phyloP scores from a whole-genome alignment of 208 protist genomes.

The Acanthamoeba lenticulata region DNA sequence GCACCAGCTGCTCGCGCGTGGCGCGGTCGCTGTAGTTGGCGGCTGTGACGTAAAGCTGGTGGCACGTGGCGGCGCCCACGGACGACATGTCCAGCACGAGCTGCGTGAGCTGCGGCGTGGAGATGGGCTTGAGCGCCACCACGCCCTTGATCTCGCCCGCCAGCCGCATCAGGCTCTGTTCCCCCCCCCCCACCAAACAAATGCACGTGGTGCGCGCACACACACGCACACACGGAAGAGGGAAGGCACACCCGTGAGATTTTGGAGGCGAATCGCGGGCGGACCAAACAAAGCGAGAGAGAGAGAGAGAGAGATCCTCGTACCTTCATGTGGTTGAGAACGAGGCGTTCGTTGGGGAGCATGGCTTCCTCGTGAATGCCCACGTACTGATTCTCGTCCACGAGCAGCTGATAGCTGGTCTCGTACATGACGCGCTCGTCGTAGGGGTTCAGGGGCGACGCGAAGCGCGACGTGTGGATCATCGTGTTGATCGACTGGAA shows the following conservation, averaged over 20 bases:
- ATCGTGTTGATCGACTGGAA: constrained; percentile 17
- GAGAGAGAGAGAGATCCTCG: neutral
- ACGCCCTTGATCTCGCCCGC: neutral
- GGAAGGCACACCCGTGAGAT: too few relatives aligned
- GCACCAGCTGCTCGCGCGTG: neutral
- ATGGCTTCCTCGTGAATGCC: neutral
- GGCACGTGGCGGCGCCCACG: neutral
- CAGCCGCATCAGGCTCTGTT: neutral
- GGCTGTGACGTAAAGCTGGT: neutral
- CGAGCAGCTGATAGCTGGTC: neutral
- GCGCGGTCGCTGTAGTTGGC: neutral
- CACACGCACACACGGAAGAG: too few relatives aligned
- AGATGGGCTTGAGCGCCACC: neutral
- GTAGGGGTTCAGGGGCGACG: neutral
- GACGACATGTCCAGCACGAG: neutral
- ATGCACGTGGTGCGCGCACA: too few relatives aligned
- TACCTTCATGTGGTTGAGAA: neutral
- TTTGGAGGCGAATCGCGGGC: too few relatives aligned
- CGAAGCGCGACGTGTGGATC: constrained; percentile 11
- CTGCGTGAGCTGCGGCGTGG: neutral
- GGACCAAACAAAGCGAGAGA: too few relatives aligned
- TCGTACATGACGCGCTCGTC: constrained; percentile 28
- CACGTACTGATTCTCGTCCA: neutral
- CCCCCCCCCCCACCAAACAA: neutral
- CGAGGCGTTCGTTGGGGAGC: neutral